Conservation (phyloP, 306 rosid genomes). For the Sesbania bispinosa region DNA sequence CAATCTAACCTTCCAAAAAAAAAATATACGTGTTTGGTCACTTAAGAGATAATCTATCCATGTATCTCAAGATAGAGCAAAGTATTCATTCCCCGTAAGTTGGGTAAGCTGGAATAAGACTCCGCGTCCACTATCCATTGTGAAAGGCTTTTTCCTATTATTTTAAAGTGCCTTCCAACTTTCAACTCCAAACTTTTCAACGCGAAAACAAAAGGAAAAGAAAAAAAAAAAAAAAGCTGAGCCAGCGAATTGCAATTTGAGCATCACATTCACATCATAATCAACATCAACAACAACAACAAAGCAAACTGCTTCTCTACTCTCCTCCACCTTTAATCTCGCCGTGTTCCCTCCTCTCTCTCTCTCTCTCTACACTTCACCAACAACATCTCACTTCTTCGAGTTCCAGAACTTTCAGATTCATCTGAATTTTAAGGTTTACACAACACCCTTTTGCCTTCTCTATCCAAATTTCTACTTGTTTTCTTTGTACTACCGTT, state of each 20-base stretch:
- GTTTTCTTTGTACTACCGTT: neutral
- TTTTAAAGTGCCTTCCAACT: constrained; percentile 17
- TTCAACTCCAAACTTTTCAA: constrained; percentile 13
- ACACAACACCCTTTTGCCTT: neutral
- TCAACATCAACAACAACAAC: neutral
- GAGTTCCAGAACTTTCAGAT: constrained; percentile 21
- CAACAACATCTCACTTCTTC: constrained; percentile 15
- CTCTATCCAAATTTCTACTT: neutral
- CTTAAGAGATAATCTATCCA: too few relatives aligned
- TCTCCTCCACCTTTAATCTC: constrained; percentile 35
- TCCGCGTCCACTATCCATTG: too few relatives aligned
- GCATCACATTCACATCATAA: constrained; percentile 15
- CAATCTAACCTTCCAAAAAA: too few relatives aligned
- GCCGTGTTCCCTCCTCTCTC: neutral
- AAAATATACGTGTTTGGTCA: too few relatives aligned
- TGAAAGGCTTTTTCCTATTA: too few relatives aligned
- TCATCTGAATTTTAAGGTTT: constrained; percentile 39
- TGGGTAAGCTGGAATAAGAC: too few relatives aligned
- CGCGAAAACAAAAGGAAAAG: neutral
- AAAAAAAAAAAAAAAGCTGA: constrained; percentile 17
- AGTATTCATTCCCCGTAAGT: too few relatives aligned
- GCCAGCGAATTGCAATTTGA: constrained; percentile 11
- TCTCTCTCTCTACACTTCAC: constrained; percentile 24
- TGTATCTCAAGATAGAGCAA: too few relatives aligned
- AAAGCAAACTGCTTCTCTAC: constrained; percentile 27